Percentiles rank a stretch among this genome's conserved stretches.
These are phyloP conservation scores for Acanthamoeba divionensis DNA, from an alignment of 208 protist species.

Conservation along the genomic window DNA sequence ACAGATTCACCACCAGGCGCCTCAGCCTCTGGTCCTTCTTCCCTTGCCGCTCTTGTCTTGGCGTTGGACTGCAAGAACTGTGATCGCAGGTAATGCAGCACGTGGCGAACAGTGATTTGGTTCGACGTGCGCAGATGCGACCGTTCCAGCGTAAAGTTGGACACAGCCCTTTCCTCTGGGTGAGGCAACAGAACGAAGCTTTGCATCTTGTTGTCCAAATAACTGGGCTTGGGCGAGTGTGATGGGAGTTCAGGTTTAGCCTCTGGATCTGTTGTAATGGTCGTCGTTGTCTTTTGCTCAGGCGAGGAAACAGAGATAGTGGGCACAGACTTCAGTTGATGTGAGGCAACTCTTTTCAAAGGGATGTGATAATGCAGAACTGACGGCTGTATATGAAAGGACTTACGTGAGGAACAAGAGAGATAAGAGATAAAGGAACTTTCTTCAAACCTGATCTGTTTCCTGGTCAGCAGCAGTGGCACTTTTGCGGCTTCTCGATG, in stretches of 20 bases:
- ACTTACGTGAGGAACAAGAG: too few species aligned
- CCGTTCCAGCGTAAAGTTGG: background rate
- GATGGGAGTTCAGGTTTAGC: background rate
- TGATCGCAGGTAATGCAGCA: background rate
- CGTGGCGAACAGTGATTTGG: background rate
- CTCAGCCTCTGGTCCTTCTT: background rate
- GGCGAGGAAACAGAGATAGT: background rate
- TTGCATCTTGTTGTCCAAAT: too few species aligned
- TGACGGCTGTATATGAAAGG: too few species aligned
- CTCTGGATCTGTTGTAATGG: background rate
- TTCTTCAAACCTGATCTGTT: too few species aligned
- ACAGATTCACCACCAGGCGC: background rate
- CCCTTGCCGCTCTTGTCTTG: background rate
- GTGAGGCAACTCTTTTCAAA: background rate
- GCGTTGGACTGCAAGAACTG: background rate
- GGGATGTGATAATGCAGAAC: slow-evolving; percentile 23
- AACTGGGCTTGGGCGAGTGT: too few species aligned
- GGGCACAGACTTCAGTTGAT: background rate
- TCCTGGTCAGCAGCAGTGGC: too few species aligned
- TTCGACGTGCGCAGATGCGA: background rate
- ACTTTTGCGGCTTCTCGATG: too few species aligned
- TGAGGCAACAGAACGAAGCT: background rate
- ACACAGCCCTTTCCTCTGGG: background rate
- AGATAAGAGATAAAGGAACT: too few species aligned
- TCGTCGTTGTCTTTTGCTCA: too few species aligned